A percentile compares a stretch with the other conserved stretches of the same genome.
Conservation (phyloP, 2,329 filamentous ascomycete genomes). For the Penicillium brevicompactum region DNA sequence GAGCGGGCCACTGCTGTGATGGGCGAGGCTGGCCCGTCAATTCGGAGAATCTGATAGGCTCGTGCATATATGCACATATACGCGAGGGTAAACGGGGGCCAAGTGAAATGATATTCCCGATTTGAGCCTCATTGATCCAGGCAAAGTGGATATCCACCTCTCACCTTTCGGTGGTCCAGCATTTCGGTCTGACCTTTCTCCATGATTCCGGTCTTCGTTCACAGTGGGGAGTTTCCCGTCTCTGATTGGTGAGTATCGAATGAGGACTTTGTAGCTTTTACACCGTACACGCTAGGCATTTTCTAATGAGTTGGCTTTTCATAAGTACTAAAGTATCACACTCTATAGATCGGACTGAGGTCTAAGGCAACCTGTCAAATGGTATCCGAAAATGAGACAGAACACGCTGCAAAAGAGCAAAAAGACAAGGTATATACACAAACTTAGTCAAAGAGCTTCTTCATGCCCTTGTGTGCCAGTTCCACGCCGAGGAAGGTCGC, state of each 20-base stretch:
- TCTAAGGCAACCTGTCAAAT: neutral
- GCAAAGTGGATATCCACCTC: neutral
- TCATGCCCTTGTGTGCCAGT: slow-evolving; percentile 54
- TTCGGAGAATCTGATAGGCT: neutral
- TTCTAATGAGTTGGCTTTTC: neutral
- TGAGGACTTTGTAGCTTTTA: too few species aligned
- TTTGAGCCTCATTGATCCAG: slow-evolving; percentile 6
- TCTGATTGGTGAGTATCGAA: neutral
- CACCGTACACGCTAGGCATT: neutral
- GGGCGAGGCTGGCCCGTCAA: neutral
- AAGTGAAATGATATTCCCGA: neutral
- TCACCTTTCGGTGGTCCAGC: too few species aligned
- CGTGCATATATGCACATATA: neutral
- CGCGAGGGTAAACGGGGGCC: neutral
- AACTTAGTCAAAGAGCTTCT: slow-evolving; percentile 44
- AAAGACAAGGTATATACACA: slow-evolving; percentile 10
- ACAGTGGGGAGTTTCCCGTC: too few species aligned
- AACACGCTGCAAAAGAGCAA: slow-evolving; percentile 16
- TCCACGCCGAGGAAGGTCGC: slow-evolving; percentile 74
- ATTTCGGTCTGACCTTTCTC: too few species aligned
- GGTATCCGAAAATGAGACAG: slow-evolving; percentile 18
- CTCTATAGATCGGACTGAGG: slow-evolving; percentile 5
- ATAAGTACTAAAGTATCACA: neutral
- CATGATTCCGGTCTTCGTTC: too few species aligned
- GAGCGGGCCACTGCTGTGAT: neutral